A percentile compares a stretch with the other conserved stretches of the same genome.
Evolutionary conservation across 2,329 filamentous ascomycete genomes (phyloP).

Genomic region (Colletotrichum tanaceti): DNA sequence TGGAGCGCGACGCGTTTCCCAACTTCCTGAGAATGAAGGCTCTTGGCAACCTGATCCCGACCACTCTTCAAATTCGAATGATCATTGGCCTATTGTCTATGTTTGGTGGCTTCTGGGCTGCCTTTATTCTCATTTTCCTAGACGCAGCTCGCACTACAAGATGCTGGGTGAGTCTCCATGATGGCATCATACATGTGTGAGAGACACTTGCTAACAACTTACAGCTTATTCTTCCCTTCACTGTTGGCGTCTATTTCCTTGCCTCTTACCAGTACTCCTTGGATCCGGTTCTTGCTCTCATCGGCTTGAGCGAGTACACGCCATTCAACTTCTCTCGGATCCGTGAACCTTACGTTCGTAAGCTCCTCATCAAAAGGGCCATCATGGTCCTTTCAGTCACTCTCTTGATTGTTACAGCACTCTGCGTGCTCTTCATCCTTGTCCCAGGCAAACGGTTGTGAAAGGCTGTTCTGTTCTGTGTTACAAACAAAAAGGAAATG

Average conservation of each 20-base stretch:
- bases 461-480: conserved; percentile 40
- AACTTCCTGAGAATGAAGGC: conserved; percentile 96
- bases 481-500: conserved; percentile 14
- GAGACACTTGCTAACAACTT: conserved; percentile 31
- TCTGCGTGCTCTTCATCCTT: conserved; percentile 92
- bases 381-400: conserved; percentile 84
- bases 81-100: conserved; percentile 87
- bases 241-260: conserved; percentile 87
- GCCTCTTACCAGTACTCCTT: conserved; percentile 95
- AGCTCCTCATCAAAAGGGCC: conserved; percentile 84
- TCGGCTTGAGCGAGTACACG: conserved; percentile 96
- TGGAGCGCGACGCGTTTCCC: conserved; percentile 99
- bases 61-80: conserved; percentile 86
- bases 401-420: conserved; percentile 78
- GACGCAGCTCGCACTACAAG: conserved; percentile 78
- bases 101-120: conserved; percentile 94
- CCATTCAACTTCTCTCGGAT: conserved; percentile 92
- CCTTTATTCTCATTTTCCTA: conserved; percentile 92
- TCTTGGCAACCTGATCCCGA: conserved; percentile 92
- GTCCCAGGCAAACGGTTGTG: conserved; percentile 88
- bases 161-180: conserved; percentile 78
- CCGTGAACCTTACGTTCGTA: conserved; percentile 89
- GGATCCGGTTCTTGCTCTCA: conserved; percentile 87
- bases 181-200: neutral
- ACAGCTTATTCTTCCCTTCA: conserved; percentile 85